Evolutionary conservation across 176 grass and related monocot genomes (phyloP).

Genomic region (Neostapfia colusana): DNA sequence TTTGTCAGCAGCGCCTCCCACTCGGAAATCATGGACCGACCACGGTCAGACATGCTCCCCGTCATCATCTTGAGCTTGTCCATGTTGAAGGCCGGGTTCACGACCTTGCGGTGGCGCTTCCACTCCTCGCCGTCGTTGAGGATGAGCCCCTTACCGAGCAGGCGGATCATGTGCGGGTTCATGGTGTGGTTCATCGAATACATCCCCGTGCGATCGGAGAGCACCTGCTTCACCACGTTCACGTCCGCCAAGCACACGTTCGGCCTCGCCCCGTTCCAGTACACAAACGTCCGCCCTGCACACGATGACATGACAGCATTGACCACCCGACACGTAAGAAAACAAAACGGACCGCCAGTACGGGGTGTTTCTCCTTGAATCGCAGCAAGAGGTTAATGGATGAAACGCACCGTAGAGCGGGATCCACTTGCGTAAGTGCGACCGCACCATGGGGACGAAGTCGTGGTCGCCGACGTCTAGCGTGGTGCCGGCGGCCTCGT

Average conservation of each 20-base stretch:
- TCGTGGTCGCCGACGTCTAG: slow-evolving; percentile 46
- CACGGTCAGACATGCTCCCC: slow-evolving; percentile 44
- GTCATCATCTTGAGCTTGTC: slow-evolving; percentile 86
- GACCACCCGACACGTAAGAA: too few species aligned
- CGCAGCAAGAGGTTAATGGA: too few species aligned
- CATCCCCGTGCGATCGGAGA: slow-evolving; percentile 38
- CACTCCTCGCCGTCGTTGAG: slow-evolving; percentile 56
- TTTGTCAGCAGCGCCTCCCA: slow-evolving; percentile 40
- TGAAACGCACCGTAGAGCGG: slow-evolving; percentile 45
- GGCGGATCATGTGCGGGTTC: slow-evolving; percentile 31
- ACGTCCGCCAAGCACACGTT: slow-evolving; percentile 48
- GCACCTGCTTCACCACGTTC: slow-evolving; percentile 45
- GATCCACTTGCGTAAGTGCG: slow-evolving; percentile 50
- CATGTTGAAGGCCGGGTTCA: slow-evolving; percentile 59
- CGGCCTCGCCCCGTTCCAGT: slow-evolving; percentile 46
- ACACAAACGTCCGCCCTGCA: slow-evolving; percentile 50
- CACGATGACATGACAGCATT: too few species aligned
- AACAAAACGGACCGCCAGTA: too few species aligned
- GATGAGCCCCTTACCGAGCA: slow-evolving; percentile 57
- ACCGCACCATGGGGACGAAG: slow-evolving; percentile 50
- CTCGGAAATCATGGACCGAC: slow-evolving; percentile 42
- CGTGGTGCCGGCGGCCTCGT: neutral
- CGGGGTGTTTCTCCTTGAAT: too few species aligned
- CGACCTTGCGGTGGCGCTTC: slow-evolving; percentile 58
- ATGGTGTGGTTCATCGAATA: slow-evolving; percentile 37